Percentiles rank a stretch among this genome's conserved stretches.
These are phyloP conservation scores for Fonsecaea multimorphosa DNA, from an alignment of 2,329 filamentous ascomycete genomes.

Conservation along the genomic window DNA sequence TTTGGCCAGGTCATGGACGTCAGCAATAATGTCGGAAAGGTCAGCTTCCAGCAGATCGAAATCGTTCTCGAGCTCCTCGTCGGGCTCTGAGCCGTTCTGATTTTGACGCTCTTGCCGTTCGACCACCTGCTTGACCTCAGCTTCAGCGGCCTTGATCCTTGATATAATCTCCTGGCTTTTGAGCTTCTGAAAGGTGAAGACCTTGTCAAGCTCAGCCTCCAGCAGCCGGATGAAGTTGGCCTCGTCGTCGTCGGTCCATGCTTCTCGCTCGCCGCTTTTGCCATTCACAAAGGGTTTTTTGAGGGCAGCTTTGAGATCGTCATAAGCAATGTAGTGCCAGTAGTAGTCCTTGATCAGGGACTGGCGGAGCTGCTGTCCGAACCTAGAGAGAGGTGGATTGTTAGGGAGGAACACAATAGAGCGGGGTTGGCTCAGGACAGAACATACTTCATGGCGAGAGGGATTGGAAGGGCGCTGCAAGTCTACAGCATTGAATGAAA, in stretches of 20 bases:
- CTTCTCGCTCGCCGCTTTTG: constrained; percentile 59
- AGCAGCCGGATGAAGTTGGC: constrained; percentile 83
- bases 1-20: constrained; percentile 96
- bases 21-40: constrained; percentile 95
- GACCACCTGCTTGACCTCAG: constrained; percentile 88
- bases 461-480: background rate
- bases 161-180: constrained; percentile 96
- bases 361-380: constrained; percentile 94
- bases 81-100: constrained; percentile 46
- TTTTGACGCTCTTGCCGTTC: constrained; percentile 66
- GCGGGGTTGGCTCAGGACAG: constrained; percentile 7
- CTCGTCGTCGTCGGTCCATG: constrained; percentile 93
- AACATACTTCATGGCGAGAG: constrained; percentile 22
- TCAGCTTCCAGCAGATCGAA: constrained; percentile 94
- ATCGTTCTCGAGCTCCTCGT: constrained; percentile 73
- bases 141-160: constrained; percentile 84
- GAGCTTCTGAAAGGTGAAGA: constrained; percentile 95
- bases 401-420: constrained; percentile 1
- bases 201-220: constrained; percentile 93
- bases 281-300: constrained; percentile 70
- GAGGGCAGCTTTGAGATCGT: constrained; percentile 85
- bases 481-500: background rate
- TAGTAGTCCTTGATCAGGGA: constrained; percentile 96
- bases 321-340: constrained; percentile 98
- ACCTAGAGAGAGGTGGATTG: constrained; percentile 57